Evolutionary conservation across 2,329 filamentous ascomycete genomes (phyloP).

Genomic region (Pseudocercospora vitis): DNA sequence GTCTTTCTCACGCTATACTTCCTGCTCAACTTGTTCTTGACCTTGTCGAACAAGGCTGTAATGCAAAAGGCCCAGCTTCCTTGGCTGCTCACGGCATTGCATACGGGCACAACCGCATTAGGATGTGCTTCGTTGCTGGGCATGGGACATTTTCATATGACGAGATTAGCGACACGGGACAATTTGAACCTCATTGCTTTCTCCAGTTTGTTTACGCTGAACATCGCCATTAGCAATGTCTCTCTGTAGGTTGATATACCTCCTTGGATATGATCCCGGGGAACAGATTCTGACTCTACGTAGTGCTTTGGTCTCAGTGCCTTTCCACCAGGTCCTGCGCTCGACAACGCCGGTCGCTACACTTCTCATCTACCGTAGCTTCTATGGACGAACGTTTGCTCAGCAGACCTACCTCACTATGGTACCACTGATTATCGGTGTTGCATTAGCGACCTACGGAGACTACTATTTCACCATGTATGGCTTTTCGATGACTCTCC

Average conservation of each 20-base stretch:
- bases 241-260: background rate
- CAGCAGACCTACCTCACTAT: background rate
- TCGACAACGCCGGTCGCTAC: background rate
- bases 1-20: background rate
- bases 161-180: background rate
- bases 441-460: background rate
- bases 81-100: background rate
- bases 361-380: background rate
- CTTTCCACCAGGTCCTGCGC: background rate
- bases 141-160: background rate
- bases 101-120: background rate
- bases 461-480: slow-evolving; percentile 2
- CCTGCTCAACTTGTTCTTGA: background rate
- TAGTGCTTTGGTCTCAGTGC: background rate
- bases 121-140: background rate
- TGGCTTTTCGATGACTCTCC: background rate
- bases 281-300: background rate
- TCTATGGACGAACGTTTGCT: background rate
- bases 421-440: background rate
- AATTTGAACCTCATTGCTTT: background rate
- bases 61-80: background rate
- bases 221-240: background rate
- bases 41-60: background rate
- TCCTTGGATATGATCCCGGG: background rate
- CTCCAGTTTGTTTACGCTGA: background rate